phyloP scores from a whole-genome alignment of 371 early-diverging fungal species.

The Rhizopus delemar region DNA sequence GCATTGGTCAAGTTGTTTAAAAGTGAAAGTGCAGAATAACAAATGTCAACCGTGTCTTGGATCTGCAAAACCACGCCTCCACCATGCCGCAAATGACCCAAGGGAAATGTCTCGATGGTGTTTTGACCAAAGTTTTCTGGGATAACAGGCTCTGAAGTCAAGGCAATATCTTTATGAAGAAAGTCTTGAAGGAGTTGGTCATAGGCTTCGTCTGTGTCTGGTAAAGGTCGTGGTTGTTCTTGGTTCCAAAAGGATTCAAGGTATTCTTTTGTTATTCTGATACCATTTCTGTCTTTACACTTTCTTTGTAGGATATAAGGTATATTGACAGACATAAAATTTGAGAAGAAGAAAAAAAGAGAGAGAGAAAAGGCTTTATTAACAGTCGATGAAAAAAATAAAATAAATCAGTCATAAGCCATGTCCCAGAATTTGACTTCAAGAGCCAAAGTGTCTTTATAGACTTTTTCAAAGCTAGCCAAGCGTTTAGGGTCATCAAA shows the following conservation, averaged over 20 bases:
- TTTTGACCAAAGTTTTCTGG: conserved; percentile 19
- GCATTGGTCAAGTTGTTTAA: conserved; percentile 26
- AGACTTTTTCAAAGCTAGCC: conserved; percentile 23
- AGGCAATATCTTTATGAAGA: conserved; percentile 25
- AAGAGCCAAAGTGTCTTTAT: conserved; percentile 20
- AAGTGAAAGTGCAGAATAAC: conserved; percentile 33
- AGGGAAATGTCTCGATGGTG: conserved; percentile 24
- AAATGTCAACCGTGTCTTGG: conserved; percentile 34
- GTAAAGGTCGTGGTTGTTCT: not conserved
- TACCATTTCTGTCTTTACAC: conserved; percentile 26
- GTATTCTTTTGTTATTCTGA: conserved; percentile 27
- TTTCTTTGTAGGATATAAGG: conserved; percentile 21
- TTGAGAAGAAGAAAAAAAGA: conserved; percentile 3
- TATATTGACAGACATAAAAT: conserved; percentile 16
- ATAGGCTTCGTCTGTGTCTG: conserved; percentile 24
- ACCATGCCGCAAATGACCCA: conserved; percentile 16
- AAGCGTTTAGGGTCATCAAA: conserved; percentile 15
- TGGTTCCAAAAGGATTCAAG: conserved; percentile 22
- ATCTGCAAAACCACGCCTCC: conserved; percentile 42
- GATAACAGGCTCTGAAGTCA: conserved; percentile 30
- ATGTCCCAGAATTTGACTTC: conserved; percentile 32
- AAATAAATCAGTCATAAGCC: conserved; percentile 17
- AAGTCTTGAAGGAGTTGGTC: conserved; percentile 23
- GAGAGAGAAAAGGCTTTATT: no score
- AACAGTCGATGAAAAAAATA: no score